Base-by-base conservation (phyloP, 2,329 filamentous ascomycete species). In the Ophiosphaerella narmari region DNA sequence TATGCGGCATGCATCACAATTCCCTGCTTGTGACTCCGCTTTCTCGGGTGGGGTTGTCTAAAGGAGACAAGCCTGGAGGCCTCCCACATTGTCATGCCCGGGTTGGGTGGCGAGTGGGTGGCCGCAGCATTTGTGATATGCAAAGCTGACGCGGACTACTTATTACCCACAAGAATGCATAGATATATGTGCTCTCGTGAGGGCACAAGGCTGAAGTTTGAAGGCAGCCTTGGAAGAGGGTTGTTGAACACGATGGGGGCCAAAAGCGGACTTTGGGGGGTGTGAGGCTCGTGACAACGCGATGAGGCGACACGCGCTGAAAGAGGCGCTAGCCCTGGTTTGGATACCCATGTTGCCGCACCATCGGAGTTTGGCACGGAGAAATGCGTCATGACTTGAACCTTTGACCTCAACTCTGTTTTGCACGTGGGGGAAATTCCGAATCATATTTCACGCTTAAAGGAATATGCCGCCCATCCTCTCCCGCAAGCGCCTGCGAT, bases 401-500 rank as follows among this genome's bases (percentile, higher is more conserved):
- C 52, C 38, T 31, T 41, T 29, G 34, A 29, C 26, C 26, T 36
- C 5, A 18, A 16, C 26, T 14, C 31, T 16, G 23, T 16, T 16
- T 14, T 21, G 18, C 18, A 4, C 4, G 18, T 21, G 18, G 4
- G 18, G 4, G 4, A 4, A 21, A 21, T 21, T 21, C 18, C 4
- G 18, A 21, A 21, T 5, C 18, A 21, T 21, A 21, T n/a, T 18
- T 36, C 34, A 4, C 21, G 3, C 2, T 24, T 12, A 4, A 24
- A 52, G 49, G 47, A 52, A 14, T 14, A 91, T 91, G 87, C 86
- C 88, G 64, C 87, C 88, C 21, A 76, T 82, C 57, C 78, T 89
- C 13, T 80, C 86, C 41, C 84, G 86, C 60, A 91, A 91, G 74
- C 82, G 86, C 53, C 63, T 84, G 59, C 82, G 80, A 33, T 60